These are phyloP conservation scores for Thoreauomyces humboldtii DNA, from an alignment of 192 early-diverging fungal genomes.

Conservation along the genomic window DNA sequence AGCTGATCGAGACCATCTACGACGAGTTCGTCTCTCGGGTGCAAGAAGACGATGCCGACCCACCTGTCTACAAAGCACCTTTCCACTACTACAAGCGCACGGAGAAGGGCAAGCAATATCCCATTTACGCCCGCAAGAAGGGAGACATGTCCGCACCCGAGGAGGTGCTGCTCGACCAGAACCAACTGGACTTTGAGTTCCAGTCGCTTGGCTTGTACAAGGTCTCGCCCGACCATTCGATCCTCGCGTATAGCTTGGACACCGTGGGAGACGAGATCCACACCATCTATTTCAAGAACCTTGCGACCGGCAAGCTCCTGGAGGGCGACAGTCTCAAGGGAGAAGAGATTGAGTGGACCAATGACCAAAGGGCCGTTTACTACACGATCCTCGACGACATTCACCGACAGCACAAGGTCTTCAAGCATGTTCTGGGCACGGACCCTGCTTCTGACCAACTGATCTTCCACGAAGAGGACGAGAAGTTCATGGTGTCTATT, in stretches of 20 bases:
- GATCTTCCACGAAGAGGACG: slow-evolving; percentile 42
- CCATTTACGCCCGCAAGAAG: slow-evolving; percentile 40
- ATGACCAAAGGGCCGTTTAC: slow-evolving; percentile 31
- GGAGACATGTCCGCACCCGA: slow-evolving; percentile 28
- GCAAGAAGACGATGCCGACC: slow-evolving; percentile 44
- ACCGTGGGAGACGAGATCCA: slow-evolving; percentile 45
- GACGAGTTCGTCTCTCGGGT: slow-evolving; percentile 43
- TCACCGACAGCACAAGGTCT: slow-evolving; percentile 30
- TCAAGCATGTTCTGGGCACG: slow-evolving; percentile 33
- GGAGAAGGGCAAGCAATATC: slow-evolving; percentile 49
- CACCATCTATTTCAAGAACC: slow-evolving; percentile 40
- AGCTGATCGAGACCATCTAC: slow-evolving; percentile 43
- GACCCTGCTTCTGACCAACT: slow-evolving; percentile 21
- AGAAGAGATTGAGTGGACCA: slow-evolving; percentile 30
- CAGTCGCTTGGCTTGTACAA: slow-evolving; percentile 22
- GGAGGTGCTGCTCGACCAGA: slow-evolving; percentile 36
- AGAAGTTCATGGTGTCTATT: slow-evolving; percentile 36
- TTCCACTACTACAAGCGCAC: slow-evolving; percentile 50
- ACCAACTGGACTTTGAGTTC: slow-evolving; percentile 30
- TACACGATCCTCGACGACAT: slow-evolving; percentile 40
- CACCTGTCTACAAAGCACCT: slow-evolving; percentile 32
- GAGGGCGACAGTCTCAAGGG: slow-evolving; percentile 18
- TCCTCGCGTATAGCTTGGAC: slow-evolving; percentile 45
- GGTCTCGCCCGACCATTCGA: slow-evolving; percentile 34
- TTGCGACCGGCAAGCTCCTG: slow-evolving; percentile 33